These are phyloP conservation scores for Fusarium coffeatum DNA, from an alignment of 2,329 filamentous ascomycete species.

Conservation along the genomic window DNA sequence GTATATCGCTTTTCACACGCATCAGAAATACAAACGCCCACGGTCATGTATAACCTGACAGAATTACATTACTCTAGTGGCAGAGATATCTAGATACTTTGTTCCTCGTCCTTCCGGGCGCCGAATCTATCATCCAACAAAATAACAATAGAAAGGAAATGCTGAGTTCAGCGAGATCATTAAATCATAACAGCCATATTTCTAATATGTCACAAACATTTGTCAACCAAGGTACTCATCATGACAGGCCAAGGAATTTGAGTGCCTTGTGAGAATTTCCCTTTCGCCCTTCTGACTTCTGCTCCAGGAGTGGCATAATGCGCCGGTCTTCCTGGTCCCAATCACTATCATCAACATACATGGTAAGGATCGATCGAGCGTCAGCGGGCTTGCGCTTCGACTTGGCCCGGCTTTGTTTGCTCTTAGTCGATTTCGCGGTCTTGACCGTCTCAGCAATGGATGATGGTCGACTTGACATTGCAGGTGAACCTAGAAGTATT, in stretches of 20 bases:
- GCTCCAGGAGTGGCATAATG: conserved; percentile 63
- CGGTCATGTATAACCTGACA: not conserved
- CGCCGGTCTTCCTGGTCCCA: conserved; percentile 62
- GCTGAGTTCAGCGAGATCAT: conserved; percentile 36
- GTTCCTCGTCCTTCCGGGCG: conserved; percentile 9
- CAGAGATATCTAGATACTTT: conserved; percentile 7
- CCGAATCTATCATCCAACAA: conserved; percentile 5
- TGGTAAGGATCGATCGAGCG: conserved; percentile 49
- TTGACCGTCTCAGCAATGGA: conserved; percentile 51
- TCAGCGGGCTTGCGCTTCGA: conserved; percentile 45
- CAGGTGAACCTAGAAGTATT: conserved; percentile 19
- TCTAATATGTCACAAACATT: not conserved
- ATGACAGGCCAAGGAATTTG: conserved; percentile 63
- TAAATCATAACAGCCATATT: conserved; percentile 34
- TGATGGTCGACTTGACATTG: conserved; percentile 43
- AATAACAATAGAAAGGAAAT: conserved; percentile 29
- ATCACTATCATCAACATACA: conserved; percentile 56
- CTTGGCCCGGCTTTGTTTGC: conserved; percentile 47
- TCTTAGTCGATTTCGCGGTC: conserved; percentile 48
- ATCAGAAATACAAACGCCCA: not conserved
- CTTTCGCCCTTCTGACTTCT: conserved; percentile 51
- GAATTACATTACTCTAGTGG: conserved; percentile 27
- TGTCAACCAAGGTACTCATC: not conserved
- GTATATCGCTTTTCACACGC: not conserved
- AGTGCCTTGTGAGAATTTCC: conserved; percentile 63